Evolutionary conservation across 495 filamentous ascomycete species (phyloP), one percentile per base, ranked within the genome.

Genomic region (Massariosphaeria phaeospora): DNA sequence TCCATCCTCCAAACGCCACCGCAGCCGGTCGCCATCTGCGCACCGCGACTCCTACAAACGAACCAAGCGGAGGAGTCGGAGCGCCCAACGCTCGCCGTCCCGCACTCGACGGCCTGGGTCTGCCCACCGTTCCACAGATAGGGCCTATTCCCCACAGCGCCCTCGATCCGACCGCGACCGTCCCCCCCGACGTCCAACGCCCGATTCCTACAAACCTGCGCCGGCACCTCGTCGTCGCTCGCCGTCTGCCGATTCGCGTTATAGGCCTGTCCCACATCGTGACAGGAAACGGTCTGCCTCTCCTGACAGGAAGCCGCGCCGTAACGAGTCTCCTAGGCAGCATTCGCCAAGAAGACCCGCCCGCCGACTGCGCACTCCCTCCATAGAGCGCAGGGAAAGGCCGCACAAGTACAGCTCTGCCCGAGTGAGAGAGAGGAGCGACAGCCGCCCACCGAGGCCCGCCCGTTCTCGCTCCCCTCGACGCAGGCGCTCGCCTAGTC

Each of bases 1-100:
- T 13, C 51, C 66, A 52, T 63, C 66, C 17, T 46, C 60, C 39
- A 69, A 66, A 57, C 66, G 64, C 30, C 63, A 57, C 20, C 60
- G 52, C 52, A 67, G 47, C 50, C 52, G 54, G 3, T 64, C 59
- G 10, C 59, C 61, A 23, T 67, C 68, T 23, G 48, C 58, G 20
- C 49, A 60, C 12, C 48, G 41, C 33, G 64, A 64, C 20, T 47
- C 40, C 15, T 27, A 36, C 26, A 65, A 60, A 33, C 55, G 56
- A 5, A 50, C 35, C 8, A 65, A 58, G 48, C 66, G 61, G 42
- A 36, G 47, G 34, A 69, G 66, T 46, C 53, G 57, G 25, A 70
- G 66, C 35, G 9, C n/a, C 13, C 63, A 63, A 45, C 61, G 61
- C 18, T 68, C 56, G 18, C 35, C 36, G 24, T 65, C 64, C 8